These are phyloP conservation scores for Cercophora scortea DNA, from an alignment of 495 filamentous ascomycete species.

Conservation along the genomic window DNA sequence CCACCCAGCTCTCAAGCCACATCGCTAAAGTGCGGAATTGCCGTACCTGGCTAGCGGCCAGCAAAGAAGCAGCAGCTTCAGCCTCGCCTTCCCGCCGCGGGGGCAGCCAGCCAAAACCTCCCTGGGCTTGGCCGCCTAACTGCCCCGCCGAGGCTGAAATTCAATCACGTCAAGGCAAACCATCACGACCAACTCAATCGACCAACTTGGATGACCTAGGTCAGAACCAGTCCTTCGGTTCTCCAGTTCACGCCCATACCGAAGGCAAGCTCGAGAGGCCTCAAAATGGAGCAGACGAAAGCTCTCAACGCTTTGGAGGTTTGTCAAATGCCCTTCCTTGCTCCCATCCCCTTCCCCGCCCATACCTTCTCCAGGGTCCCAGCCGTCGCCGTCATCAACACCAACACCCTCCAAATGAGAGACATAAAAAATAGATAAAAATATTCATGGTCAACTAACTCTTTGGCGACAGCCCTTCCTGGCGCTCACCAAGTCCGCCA, in stretches of 20 bases:
- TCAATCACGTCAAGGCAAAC: no score
- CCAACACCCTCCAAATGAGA: no score
- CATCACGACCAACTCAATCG: no score
- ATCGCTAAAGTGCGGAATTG: not conserved
- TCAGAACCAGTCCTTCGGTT: not conserved
- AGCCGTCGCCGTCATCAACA: no score
- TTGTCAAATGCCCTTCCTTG: not conserved
- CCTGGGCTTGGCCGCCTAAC: no score
- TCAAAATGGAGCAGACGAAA: conserved; percentile 73
- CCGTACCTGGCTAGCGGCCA: not conserved
- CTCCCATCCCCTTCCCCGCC: conserved; percentile 6
- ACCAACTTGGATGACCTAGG: not conserved
- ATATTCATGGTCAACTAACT: not conserved
- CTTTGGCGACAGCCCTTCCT: conserved; percentile 66
- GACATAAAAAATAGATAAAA: not conserved
- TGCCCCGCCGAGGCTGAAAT: no score
- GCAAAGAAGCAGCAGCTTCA: not conserved
- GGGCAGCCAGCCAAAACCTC: no score
- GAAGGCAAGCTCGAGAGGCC: not conserved
- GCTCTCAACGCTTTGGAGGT: conserved; percentile 74
- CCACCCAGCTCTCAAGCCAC: not conserved
- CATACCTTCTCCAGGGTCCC: no score
- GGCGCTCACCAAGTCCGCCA: conserved; percentile 76
- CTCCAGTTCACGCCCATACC: no score
- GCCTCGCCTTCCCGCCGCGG: not conserved